Percentiles rank a stretch among this genome's conserved stretches.
Evolutionary conservation across 1,284 basidiomycete species (phyloP).

Genomic region (Ceratobasidium sp.): DNA sequence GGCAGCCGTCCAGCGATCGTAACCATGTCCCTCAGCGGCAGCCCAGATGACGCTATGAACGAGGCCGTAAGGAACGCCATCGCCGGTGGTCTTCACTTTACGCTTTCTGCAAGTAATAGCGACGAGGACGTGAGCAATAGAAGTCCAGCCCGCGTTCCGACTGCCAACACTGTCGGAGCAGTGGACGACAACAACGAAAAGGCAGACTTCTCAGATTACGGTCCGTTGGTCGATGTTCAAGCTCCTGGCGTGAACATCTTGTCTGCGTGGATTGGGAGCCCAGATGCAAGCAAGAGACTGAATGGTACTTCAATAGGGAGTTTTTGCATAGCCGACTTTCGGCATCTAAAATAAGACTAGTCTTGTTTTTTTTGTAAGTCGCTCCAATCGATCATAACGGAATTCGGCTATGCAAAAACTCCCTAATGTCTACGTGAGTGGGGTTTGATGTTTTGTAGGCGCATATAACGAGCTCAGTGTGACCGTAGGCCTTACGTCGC

Average conservation of each 20-base stretch:
- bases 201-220: slow-evolving; percentile 48
- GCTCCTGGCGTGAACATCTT: slow-evolving; percentile 47
- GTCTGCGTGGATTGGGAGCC: slow-evolving; percentile 32
- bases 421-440: not conserved
- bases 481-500: slow-evolving; percentile 25
- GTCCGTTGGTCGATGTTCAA: slow-evolving; percentile 41
- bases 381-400: too few relatives aligned
- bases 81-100: slow-evolving; percentile 45
- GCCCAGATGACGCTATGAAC: slow-evolving; percentile 31
- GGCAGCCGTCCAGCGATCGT: slow-evolving; percentile 38
- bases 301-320: slow-evolving; percentile 30
- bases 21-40: slow-evolving; percentile 37
- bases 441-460: too few relatives aligned
- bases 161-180: slow-evolving; percentile 78
- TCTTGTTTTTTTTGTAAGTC: too few relatives aligned
- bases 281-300: slow-evolving; percentile 8
- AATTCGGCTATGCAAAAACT: too few relatives aligned
- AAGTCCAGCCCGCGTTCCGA: slow-evolving; percentile 60
- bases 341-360: too few relatives aligned
- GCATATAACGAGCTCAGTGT: too few relatives aligned
- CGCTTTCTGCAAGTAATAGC: slow-evolving; percentile 47
- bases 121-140: slow-evolving; percentile 61
- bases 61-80: slow-evolving; percentile 37
- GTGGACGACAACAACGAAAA: slow-evolving; percentile 58
- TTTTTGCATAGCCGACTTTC: too few relatives aligned